Conservation (phyloP, 768 basidiomycete genomes). For the Naganishia onofrii region DNA sequence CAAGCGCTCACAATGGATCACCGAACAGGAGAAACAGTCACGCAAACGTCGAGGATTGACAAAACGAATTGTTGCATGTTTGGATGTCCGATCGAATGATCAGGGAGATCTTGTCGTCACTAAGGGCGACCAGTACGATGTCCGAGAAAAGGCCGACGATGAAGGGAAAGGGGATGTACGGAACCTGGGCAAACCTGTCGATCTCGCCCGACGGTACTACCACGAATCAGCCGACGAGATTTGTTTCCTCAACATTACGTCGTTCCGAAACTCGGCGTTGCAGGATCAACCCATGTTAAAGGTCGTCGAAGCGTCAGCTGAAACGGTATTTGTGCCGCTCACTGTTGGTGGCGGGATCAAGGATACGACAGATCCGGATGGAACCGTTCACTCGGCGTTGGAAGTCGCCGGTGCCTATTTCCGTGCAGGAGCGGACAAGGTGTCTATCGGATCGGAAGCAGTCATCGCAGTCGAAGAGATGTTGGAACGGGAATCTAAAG, state of each 20-base stretch:
- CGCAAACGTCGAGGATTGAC: slow-evolving; percentile 61
- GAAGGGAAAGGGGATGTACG: slow-evolving; percentile 60
- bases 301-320: slow-evolving; percentile 83
- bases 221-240: slow-evolving; percentile 88
- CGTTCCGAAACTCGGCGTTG: slow-evolving; percentile 93
- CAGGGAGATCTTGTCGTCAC: slow-evolving; percentile 95
- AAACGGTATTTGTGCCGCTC: slow-evolving; percentile 90
- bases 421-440: slow-evolving; percentile 96
- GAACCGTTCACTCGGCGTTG: slow-evolving; percentile 76
- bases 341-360: slow-evolving; percentile 99
- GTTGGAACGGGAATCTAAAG: slow-evolving; percentile 47
- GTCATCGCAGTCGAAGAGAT: slow-evolving; percentile 88
- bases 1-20: slow-evolving; percentile 8
- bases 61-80: slow-evolving; percentile 91
- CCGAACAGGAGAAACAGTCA: slow-evolving; percentile 31
- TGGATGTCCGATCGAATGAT: slow-evolving; percentile 97
- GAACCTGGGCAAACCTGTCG: slow-evolving; percentile 95
- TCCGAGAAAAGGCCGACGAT: slow-evolving; percentile 67
- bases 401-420: slow-evolving; percentile 97
- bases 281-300: slow-evolving; percentile 97
- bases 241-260: slow-evolving; percentile 97
- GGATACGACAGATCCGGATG: slow-evolving; percentile 91
- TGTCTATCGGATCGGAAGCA: slow-evolving; percentile 94
- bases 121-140: slow-evolving; percentile 98
- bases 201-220: slow-evolving; percentile 83